Base-by-base conservation (phyloP, 805 yeast genomes). In the Blastobotrys peoriensis region DNA sequence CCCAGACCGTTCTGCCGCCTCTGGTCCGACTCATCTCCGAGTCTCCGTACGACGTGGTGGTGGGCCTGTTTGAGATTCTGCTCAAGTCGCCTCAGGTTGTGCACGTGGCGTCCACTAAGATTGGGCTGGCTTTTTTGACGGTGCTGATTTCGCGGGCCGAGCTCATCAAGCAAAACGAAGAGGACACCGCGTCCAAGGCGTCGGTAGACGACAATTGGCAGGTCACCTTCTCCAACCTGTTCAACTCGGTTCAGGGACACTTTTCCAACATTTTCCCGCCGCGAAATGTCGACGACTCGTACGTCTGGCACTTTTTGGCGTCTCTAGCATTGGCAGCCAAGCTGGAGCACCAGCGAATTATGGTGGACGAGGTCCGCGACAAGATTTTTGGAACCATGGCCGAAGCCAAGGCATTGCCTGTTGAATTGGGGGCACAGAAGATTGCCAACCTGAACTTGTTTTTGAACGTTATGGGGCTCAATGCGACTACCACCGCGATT, bases 231-330 rank as follows among this genome's bases (percentile, higher is more conserved):
- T 94, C 86, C 63, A 80, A 78, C 54, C 68, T 91, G 47, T 91
- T 91, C 68, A 79, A 83, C 15, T 72, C 82, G 1, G 68, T 89
- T 52, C 93, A 86, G 64, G 84, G 87, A 3, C 79, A 86, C 62
- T 73, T 91, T 46, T 72, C 83, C 1, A 70, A 78, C 15, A 76
- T 89, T 37, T 89, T 91, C 81, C 96, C 96, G 44, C 86, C 91
- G 9, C 60, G 61, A 42, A 51, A 56, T 36, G 71, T 66, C 44
- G 91, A 83, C 57, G 88, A 81, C 52, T 77, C 88, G 30, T 88
- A 89, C 59, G 87, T 87, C 41, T 91, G 98, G 98, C 97, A 91
- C 68, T 89, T 91, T 60, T 75, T 91, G 64, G 98, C 98, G 18
- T 83, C 96, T 10, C 74, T 91, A 49, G 91, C 98, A 0, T 70